A percentile compares a stretch with the other conserved stretches of the same genome.
Conservation (phyloP, 169 alveolate genomes). For the Plasmodium gallinaceum region DNA sequence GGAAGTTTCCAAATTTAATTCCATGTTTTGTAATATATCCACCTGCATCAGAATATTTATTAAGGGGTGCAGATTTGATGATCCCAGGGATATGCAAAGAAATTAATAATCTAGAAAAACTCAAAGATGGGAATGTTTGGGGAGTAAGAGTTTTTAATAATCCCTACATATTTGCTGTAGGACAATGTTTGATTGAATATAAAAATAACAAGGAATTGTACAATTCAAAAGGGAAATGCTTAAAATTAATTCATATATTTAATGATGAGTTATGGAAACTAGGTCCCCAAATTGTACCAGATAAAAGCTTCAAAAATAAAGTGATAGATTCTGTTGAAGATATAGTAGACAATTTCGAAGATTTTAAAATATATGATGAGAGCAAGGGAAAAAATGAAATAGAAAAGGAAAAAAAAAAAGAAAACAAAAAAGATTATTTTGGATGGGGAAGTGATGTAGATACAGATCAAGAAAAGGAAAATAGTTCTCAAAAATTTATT, state of each 20-base stretch:
- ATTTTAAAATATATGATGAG: conserved; percentile 54
- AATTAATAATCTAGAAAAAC: conserved; percentile 32
- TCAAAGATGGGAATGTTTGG: conserved; percentile 76
- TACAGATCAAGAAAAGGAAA: conserved; percentile 2
- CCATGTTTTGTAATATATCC: conserved; percentile 78
- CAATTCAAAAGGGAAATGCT: conserved; percentile 66
- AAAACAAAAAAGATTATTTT: conserved; percentile 1
- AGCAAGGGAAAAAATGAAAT: conserved; percentile 16
- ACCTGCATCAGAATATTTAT: conserved; percentile 75
- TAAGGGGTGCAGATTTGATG: conserved; percentile 83
- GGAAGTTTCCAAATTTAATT: conserved; percentile 75
- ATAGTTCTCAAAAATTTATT: not conserved
- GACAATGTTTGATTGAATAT: conserved; percentile 37
- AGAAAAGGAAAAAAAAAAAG: not conserved
- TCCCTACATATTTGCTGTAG: conserved; percentile 70
- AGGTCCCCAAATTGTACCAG: conserved; percentile 55
- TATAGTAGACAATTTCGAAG: conserved; percentile 30
- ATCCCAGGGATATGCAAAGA: conserved; percentile 81
- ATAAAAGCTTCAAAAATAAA: conserved; percentile 48
- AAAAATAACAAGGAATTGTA: conserved; percentile 49
- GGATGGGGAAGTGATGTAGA: conserved; percentile 6
- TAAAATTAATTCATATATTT: conserved; percentile 69
- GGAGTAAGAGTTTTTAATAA: conserved; percentile 75
- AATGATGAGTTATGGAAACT: conserved; percentile 74
- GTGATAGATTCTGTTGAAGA: conserved; percentile 68